Conservation (phyloP, 371 early-diverging fungal species). For the Mucor lusitanicus region DNA sequence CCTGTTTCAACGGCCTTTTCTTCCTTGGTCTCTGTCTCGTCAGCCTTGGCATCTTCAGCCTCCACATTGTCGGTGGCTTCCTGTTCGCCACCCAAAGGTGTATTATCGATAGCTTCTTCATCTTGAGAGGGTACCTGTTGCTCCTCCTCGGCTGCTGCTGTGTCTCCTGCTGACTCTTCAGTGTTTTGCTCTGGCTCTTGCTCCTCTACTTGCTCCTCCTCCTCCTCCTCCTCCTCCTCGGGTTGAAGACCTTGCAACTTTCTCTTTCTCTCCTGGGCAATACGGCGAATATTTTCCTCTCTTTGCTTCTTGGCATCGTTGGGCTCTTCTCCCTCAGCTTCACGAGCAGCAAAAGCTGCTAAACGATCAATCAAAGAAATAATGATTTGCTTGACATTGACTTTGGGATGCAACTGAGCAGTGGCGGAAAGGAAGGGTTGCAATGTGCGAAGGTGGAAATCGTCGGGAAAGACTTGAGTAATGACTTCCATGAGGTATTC, state of each 20-base stretch:
- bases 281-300: slow-evolving; percentile 27
- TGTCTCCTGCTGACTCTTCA: too few species aligned
- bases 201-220: neutral
- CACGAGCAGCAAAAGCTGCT: slow-evolving; percentile 60
- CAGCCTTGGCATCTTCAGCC: slow-evolving; percentile 24
- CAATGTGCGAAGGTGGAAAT: slow-evolving; percentile 92
- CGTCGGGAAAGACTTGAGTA: slow-evolving; percentile 95
- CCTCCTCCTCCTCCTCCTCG: slow-evolving; percentile 28
- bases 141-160: slow-evolving; percentile 12
- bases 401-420: slow-evolving; percentile 86
- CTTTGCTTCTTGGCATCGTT: slow-evolving; percentile 26
- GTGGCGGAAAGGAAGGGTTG: slow-evolving; percentile 87
- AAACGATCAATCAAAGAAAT: slow-evolving; percentile 92
- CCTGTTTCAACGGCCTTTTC: slow-evolving; percentile 23
- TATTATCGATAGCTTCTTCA: slow-evolving; percentile 1
- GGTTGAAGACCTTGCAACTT: slow-evolving; percentile 23
- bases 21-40: slow-evolving; percentile 5
- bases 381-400: slow-evolving; percentile 93
- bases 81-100: slow-evolving; percentile 9
- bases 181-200: neutral
- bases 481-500: slow-evolving; percentile 98
- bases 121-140: slow-evolving; percentile 23
- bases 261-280: slow-evolving; percentile 31
- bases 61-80: slow-evolving; percentile 17
- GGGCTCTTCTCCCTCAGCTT: slow-evolving; percentile 46